A percentile compares a stretch with the other conserved stretches of the same genome.
These are phyloP conservation scores for Penicillium sp. DNA, from an alignment of 2,329 filamentous ascomycete species.

Conservation along the genomic window DNA sequence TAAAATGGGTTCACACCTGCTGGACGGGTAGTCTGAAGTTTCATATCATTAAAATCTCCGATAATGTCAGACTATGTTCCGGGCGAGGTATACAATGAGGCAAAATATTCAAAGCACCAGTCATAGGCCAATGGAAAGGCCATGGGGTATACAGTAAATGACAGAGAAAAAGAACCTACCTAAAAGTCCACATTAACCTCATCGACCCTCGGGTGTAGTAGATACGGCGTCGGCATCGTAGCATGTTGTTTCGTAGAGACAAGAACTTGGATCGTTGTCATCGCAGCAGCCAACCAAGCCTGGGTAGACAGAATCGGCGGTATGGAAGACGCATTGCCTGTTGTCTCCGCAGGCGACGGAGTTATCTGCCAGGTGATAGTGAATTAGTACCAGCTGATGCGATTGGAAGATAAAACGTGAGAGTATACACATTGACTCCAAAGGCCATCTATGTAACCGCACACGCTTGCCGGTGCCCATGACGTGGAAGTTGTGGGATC, in stretches of 20 bases:
- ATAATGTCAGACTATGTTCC: too few species aligned
- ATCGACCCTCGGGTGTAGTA: neutral
- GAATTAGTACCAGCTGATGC: neutral
- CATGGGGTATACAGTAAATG: neutral
- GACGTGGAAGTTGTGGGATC: neutral
- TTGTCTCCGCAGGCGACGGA: conserved; percentile 1
- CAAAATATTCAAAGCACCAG: too few species aligned
- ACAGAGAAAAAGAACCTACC: neutral
- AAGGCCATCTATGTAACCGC: conserved; percentile 2
- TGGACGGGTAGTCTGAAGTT: too few species aligned
- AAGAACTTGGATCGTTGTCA: conserved; percentile 2
- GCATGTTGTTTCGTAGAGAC: conserved; percentile 12
- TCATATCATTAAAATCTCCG: too few species aligned
- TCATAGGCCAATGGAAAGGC: too few species aligned
- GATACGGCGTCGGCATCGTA: conserved; percentile 8
- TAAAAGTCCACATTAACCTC: neutral
- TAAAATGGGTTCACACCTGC: too few species aligned
- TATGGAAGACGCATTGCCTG: conserved; percentile 14
- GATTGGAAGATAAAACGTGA: neutral
- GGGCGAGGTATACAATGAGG: too few species aligned
- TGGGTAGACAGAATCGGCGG: conserved; percentile 8
- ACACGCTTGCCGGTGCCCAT: conserved; percentile 1
- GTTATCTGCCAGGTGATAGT: neutral
- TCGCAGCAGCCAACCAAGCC: conserved; percentile 16
- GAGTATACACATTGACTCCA: neutral